Percentiles rank a stretch among this genome's conserved stretches.
Conservation (phyloP, 192 early-diverging fungal genomes). For the Rhizophagus clarus region DNA sequence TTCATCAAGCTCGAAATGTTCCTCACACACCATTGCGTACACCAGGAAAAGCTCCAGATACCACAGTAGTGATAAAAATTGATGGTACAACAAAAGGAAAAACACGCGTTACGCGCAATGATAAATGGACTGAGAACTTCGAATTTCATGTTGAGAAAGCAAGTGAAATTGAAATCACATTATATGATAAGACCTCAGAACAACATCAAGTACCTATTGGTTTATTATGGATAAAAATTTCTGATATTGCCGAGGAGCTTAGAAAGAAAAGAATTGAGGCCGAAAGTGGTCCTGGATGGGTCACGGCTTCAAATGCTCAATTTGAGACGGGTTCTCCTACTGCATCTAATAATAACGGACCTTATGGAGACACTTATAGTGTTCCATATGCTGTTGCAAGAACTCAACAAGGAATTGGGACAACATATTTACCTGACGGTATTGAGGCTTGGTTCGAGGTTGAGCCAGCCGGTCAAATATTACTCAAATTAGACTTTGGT, state of each 20-base stretch:
- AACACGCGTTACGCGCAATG: constrained; percentile 72
- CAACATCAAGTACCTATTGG: constrained; percentile 73
- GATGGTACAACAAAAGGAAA: constrained; percentile 80
- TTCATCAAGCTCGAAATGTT: constrained; percentile 62
- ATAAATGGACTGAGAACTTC: constrained; percentile 83
- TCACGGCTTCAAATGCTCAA: constrained; percentile 38
- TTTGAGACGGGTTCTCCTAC: constrained; percentile 2
- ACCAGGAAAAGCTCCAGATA: constrained; percentile 58
- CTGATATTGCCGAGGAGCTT: constrained; percentile 89
- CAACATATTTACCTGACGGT: constrained; percentile 49
- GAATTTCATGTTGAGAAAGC: constrained; percentile 88
- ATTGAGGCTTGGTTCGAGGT: constrained; percentile 88
- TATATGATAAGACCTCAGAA: constrained; percentile 82
- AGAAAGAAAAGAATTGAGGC: constrained; percentile 68
- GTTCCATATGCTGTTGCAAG: constrained; percentile 18
- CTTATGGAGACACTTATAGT: constrained; percentile 8
- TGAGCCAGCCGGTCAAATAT: constrained; percentile 90
- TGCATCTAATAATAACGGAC: constrained; percentile 5
- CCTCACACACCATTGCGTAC: constrained; percentile 61
- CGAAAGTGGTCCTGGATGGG: constrained; percentile 60
- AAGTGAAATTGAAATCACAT: constrained; percentile 88
- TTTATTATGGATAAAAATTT: constrained; percentile 91
- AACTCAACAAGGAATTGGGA: constrained; percentile 32
- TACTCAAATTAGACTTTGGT: constrained; percentile 85
- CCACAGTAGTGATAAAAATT: constrained; percentile 77